Percentiles rank a stretch among this genome's conserved stretches.
Conservation (phyloP, 2,329 filamentous ascomycete genomes). For the Madurella mycetomatis region DNA sequence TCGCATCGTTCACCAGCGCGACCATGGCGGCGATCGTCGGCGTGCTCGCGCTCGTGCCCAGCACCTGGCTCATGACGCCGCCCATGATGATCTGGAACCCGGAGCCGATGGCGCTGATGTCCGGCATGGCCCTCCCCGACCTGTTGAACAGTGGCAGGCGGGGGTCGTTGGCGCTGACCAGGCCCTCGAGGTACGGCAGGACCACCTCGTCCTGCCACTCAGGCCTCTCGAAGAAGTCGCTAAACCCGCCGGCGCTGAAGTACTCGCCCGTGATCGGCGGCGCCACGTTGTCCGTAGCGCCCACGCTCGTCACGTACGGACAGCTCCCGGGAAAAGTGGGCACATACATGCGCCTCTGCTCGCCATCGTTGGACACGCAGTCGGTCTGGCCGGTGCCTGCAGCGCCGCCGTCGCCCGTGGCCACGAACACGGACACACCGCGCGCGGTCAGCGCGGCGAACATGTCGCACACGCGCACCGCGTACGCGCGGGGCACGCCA, state of each 20-base stretch:
- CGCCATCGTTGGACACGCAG: constrained; percentile 58
- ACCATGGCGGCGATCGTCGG: constrained; percentile 53
- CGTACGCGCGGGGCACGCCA: constrained; percentile 48
- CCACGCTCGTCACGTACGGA: constrained; percentile 64
- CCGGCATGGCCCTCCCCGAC: constrained; percentile 46
- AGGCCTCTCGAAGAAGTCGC: constrained; percentile 44
- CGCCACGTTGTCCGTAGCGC: constrained; percentile 45
- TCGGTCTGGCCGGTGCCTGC: constrained; percentile 42
- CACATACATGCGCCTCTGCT: constrained; percentile 50
- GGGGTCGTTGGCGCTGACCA: constrained; percentile 23
- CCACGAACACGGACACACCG: constrained; percentile 48
- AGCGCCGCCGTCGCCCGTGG: constrained; percentile 49
- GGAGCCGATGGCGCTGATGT: constrained; percentile 52
- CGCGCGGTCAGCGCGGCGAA: constrained; percentile 51
- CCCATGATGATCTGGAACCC: constrained; percentile 44
- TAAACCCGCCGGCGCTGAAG: constrained; percentile 52
- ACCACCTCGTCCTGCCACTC: constrained; percentile 43
- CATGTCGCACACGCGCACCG: constrained; percentile 47
- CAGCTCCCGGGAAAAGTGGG: constrained; percentile 63
- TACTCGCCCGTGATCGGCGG: constrained; percentile 38
- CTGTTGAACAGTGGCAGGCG: constrained; percentile 44
- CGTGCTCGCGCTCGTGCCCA: constrained; percentile 49
- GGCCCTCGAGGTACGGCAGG: constrained; percentile 34
- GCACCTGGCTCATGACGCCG: constrained; percentile 28
- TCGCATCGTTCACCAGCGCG: constrained; percentile 50